Evolutionary conservation across 345 rosid species (phyloP).

Genomic region (Citrus glauca): DNA sequence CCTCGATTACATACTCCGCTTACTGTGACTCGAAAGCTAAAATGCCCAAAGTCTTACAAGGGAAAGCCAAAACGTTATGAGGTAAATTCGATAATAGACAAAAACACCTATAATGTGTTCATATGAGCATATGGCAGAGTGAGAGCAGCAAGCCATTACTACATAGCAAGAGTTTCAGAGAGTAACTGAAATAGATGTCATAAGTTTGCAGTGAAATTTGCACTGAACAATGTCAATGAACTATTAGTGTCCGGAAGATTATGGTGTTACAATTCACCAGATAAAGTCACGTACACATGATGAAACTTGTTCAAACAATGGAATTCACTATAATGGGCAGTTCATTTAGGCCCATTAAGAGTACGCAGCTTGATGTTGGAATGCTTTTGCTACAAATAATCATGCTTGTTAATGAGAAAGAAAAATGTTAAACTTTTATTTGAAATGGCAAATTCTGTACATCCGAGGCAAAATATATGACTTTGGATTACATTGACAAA

Average conservation of each 20-base stretch:
- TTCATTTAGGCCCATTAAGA: no score
- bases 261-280: neutral
- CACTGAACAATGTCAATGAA: neutral
- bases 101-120: neutral
- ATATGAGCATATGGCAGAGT: neutral
- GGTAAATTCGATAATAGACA: neutral
- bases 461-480: neutral
- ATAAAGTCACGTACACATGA: neutral
- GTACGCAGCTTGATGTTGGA: neutral
- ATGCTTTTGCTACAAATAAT: no score
- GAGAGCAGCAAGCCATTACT: neutral
- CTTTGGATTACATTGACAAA: neutral
- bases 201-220: neutral
- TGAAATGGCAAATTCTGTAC: no score
- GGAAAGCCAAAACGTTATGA: neutral
- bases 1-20: neutral
- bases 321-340: neutral
- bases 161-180: neutral
- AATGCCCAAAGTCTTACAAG: neutral
- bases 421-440: neutral
- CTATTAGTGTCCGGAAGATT: neutral
- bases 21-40: neutral
- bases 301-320: neutral
- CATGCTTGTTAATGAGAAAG: neutral
- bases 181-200: neutral